Evolutionary conservation across 345 rosid genomes (phyloP), one percentile per base, ranked within the genome.

Genomic region (Erysimum cheiranthoides): DNA sequence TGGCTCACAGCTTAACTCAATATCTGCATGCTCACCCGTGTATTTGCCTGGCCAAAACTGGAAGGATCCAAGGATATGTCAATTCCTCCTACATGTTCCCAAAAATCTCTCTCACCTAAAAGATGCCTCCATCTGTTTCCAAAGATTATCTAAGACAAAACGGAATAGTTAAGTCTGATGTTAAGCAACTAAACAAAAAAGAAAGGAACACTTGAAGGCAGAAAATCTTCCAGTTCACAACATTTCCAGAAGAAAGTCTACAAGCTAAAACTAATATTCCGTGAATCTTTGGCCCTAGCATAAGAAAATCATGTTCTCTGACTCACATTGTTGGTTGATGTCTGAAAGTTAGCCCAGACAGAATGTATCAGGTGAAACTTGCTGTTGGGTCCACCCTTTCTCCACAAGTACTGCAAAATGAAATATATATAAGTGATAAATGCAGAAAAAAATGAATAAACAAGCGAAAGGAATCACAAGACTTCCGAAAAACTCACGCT

Each of bases 301-400:
- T 61, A 68, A 13, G 30, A 69, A 47, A 39, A 11, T 61, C 11
- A 16, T 58, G 75, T 52, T 17, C 27, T 17, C 31, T 45, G 57
- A 80, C 98, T 88, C 77, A 92, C 98, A 81, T 94, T 91, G 77
- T 82, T 94, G 71, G 92, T 75, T 58, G 98, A 91, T 34, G 97
- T 90, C 91, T 94, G 98, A 80, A 94, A 94, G 84, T 94, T 94
- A 62, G 90, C 98, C 98, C 98, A 94, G 8, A 94, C 90, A 56
- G 98, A 90, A 83, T 91, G 98, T 74, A 92, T 79, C 18, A 90
- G 59, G 62, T 80, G 84, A 58, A 70, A 79, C 31, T 84, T 73
- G 81, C 85, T 81, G 78, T 85, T 86, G 50, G 87, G 84, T 25
- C 97, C 98, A 69, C 93, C 95, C 71, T 85, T 85, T 84, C 90